phyloP scores from a whole-genome alignment of 164 flowering plant genomes.

The Umbilicus rupestris region DNA sequence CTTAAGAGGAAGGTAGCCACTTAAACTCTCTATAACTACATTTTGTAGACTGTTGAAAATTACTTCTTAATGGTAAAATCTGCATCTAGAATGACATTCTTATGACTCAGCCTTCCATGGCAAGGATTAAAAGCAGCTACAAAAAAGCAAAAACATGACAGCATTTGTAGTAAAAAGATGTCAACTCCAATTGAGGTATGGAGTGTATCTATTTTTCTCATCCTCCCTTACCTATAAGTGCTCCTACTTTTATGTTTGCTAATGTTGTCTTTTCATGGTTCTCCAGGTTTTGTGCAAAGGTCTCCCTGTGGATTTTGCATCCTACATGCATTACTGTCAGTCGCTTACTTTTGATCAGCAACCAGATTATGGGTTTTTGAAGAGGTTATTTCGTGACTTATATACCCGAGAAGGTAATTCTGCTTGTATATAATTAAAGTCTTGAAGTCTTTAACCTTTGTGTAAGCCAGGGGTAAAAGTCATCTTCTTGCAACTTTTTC shows the following conservation, averaged over 20 bases:
- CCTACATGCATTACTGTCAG: slow-evolving; percentile 94
- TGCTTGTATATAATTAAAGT: neutral
- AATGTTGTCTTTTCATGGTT: neutral
- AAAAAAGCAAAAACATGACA: slow-evolving; percentile 95
- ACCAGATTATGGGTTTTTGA: slow-evolving; percentile 96
- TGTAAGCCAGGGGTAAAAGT: too few species aligned
- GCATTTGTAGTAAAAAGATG: slow-evolving; percentile 91
- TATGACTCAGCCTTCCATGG: slow-evolving; percentile 79
- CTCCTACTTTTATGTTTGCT: neutral
- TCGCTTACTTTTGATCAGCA: slow-evolving; percentile 94
- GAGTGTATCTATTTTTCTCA: neutral
- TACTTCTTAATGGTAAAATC: slow-evolving; percentile 2
- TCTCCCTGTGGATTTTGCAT: slow-evolving; percentile 92
- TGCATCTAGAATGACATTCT: neutral
- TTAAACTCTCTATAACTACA: neutral
- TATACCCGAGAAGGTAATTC: slow-evolving; percentile 81
- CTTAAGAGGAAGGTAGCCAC: slow-evolving; percentile 76
- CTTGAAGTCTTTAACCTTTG: too few species aligned
- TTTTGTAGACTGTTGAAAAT: neutral
- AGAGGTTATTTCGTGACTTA: slow-evolving; percentile 85
- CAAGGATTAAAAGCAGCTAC: slow-evolving; percentile 96
- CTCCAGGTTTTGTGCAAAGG: slow-evolving; percentile 79
- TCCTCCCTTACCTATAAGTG: too few species aligned
- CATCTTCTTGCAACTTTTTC: slow-evolving; percentile 13
- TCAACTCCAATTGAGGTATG: slow-evolving; percentile 95